Evolutionary conservation across 1,139 yeast genomes (phyloP).

Genomic region (Martiniozyma asiatica): DNA sequence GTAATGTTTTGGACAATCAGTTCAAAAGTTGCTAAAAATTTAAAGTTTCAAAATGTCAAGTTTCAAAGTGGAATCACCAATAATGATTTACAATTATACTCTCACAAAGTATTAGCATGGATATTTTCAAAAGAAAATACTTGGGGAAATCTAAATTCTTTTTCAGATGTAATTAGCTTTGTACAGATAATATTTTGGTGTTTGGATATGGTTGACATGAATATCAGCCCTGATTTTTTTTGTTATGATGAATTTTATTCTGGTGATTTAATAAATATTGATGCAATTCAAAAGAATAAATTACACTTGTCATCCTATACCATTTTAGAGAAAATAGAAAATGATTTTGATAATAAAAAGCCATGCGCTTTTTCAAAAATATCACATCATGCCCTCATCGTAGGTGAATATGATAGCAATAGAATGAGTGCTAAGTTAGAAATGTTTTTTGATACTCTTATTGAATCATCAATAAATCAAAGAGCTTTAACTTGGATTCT

Average conservation of each 20-base stretch:
- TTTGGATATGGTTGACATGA: constrained; percentile 16
- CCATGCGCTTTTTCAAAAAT: too few relatives aligned
- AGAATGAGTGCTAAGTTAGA: too few relatives aligned
- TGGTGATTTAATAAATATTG: constrained; percentile 4
- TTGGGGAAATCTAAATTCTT: constrained; percentile 5
- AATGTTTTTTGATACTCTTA: too few relatives aligned
- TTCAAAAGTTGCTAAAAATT: constrained; percentile 25
- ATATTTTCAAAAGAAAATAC: constrained; percentile 31
- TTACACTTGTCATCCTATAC: too few relatives aligned
- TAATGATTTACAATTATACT: constrained; percentile 10
- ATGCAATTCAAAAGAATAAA: background rate
- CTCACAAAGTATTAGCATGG: constrained; percentile 34
- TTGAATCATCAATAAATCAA: too few relatives aligned
- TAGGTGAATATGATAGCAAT: too few relatives aligned
- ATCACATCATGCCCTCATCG: too few relatives aligned
- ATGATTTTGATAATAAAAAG: too few relatives aligned
- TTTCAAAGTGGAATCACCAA: constrained; percentile 8
- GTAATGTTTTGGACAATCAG: constrained; percentile 42
- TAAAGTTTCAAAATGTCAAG: constrained; percentile 19
- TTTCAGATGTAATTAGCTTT: constrained; percentile 13
- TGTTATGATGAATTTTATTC: constrained; percentile 5
- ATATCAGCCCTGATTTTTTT: background rate
- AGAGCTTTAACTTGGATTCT: too few relatives aligned
- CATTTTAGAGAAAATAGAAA: too few relatives aligned
- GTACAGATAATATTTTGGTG: constrained; percentile 34